Conservation (phyloP, 169 alveolate genomes). For the Cryptosporidium ryanae region DNA sequence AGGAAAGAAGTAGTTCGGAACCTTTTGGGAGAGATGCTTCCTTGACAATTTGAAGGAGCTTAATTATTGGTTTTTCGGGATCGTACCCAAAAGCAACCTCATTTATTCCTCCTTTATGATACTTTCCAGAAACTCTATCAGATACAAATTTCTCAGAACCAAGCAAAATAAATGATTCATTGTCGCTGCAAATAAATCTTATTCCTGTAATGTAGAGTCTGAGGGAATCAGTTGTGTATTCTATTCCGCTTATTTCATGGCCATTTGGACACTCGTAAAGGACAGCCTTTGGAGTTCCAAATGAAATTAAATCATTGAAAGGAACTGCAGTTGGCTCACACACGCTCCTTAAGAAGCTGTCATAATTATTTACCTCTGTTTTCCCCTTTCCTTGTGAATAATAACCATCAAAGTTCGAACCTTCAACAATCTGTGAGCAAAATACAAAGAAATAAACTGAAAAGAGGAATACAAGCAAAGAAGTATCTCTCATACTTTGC, state of each 20-base stretch:
- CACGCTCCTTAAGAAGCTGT: neutral
- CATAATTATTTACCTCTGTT: conserved; percentile 12
- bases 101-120: conserved; percentile 37
- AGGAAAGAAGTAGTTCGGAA: conserved; percentile 17
- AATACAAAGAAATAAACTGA: too few relatives aligned
- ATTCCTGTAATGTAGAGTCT: conserved; percentile 46
- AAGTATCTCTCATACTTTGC: too few relatives aligned
- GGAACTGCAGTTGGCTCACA: conserved; percentile 57
- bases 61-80: conserved; percentile 26
- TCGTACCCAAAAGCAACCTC: conserved; percentile 73
- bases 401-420: conserved; percentile 16
- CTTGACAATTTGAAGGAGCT: conserved; percentile 41
- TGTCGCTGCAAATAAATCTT: conserved; percentile 38
- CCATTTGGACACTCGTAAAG: conserved; percentile 29
- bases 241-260: conserved; percentile 16
- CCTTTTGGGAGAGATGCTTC: conserved; percentile 56
- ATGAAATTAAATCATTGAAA: conserved; percentile 9
- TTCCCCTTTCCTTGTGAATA: conserved; percentile 31
- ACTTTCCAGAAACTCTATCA: conserved; percentile 2
- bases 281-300: conserved; percentile 32
- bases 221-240: conserved; percentile 50
- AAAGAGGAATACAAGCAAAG: too few relatives aligned
- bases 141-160: conserved; percentile 38
- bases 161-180: conserved; percentile 4
- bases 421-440: neutral